A percentile compares a stretch with the other conserved stretches of the same genome.
These are phyloP conservation scores for Perkinsus marinus DNA, from an alignment of 169 alveolate genomes.

Conservation along the genomic window DNA sequence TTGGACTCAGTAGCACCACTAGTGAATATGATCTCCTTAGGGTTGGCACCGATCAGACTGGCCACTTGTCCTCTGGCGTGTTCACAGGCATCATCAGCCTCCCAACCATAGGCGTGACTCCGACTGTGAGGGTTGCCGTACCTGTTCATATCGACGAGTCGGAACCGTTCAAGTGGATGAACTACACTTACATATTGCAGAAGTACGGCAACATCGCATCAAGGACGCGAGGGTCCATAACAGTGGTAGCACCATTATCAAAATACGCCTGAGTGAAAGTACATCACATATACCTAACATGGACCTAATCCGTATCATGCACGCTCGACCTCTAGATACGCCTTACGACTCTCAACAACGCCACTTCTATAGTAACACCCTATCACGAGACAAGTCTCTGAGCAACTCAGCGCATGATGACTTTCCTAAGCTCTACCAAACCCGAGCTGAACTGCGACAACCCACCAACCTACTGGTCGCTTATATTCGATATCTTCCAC, in stretches of 20 bases:
- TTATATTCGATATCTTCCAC: not conserved
- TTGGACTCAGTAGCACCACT: conserved; percentile 98
- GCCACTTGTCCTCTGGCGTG: conserved; percentile 70
- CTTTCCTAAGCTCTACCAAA: not conserved
- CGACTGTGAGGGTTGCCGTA: conserved; percentile 92
- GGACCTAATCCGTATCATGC: not conserved
- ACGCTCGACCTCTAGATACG: not conserved
- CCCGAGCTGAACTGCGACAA: not conserved
- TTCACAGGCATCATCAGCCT: conserved; percentile 82
- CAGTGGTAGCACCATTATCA: conserved; percentile 95
- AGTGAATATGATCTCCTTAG: conserved; percentile 86
- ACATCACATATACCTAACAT: no score
- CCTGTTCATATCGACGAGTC: not conserved
- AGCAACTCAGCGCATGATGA: not conserved
- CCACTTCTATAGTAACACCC: no score
- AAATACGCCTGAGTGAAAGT: conserved; percentile 54
- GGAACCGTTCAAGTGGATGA: no score
- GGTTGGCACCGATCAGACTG: conserved; percentile 62
- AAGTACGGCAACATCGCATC: conserved; percentile 92
- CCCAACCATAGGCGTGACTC: conserved; percentile 93
- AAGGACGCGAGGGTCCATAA: conserved; percentile 91
- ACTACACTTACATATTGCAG: conserved; percentile 67
- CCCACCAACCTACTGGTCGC: not conserved
- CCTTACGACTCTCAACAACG: no score
- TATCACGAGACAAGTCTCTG: no score